Conservation (phyloP, 768 basidiomycete species). For the Pleurotus eryngii region DNA sequence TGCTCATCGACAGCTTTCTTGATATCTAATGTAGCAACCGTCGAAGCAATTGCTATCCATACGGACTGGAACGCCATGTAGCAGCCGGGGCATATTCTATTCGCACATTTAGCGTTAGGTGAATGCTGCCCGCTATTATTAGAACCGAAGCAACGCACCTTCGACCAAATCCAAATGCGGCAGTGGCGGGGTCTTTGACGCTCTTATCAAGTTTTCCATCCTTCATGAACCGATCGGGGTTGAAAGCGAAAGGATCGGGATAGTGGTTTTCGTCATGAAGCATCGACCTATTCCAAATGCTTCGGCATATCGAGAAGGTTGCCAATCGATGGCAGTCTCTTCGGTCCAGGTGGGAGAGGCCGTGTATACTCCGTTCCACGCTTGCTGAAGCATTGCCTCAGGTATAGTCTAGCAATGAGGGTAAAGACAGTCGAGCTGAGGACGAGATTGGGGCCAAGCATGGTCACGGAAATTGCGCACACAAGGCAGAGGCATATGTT, state of each 20-base stretch:
- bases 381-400: neutral
- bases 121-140: too few relatives aligned
- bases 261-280: constrained; percentile 13
- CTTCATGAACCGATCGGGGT: constrained; percentile 19
- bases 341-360: constrained; percentile 22
- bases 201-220: constrained; percentile 13
- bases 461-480: neutral
- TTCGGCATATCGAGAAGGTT: constrained; percentile 23
- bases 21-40: constrained; percentile 2
- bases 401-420: neutral
- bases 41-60: neutral
- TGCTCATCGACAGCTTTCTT: neutral
- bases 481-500: neutral
- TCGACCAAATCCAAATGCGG: constrained; percentile 4
- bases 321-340: constrained; percentile 23
- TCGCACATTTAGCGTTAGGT: too few relatives aligned
- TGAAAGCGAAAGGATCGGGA: constrained; percentile 16
- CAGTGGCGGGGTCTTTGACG: constrained; percentile 1
- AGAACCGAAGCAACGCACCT: neutral
- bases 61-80: neutral
- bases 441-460: neutral
- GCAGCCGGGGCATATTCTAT: constrained; percentile 4
- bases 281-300: constrained; percentile 11
- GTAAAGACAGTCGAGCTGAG: neutral
- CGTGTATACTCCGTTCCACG: neutral